Percentiles rank a stretch among this genome's conserved stretches.
Evolutionary conservation across 2,329 filamentous ascomycete genomes (phyloP).

Genomic region (Trichophyton rubrum): DNA sequence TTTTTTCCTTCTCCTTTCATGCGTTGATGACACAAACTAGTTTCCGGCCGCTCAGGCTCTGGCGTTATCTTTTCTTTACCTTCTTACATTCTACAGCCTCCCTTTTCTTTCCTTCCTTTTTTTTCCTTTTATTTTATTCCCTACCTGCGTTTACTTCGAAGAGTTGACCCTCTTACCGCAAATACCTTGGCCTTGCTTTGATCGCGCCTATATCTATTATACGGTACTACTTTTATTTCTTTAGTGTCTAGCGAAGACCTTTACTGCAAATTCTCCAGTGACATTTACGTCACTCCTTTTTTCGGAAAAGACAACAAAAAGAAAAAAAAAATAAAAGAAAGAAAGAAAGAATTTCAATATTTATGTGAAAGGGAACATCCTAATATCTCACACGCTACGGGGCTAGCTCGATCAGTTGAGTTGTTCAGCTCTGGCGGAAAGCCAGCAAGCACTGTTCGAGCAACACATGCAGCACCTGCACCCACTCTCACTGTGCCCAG

Average conservation of each 20-base stretch:
- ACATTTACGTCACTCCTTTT: no score
- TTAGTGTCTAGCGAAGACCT: neutral
- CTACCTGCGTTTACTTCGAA: neutral
- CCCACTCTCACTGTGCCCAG: no score
- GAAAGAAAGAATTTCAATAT: no score
- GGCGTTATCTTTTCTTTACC: neutral
- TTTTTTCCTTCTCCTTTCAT: neutral
- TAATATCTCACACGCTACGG: no score
- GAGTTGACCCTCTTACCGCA: neutral
- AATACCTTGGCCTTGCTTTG: neutral
- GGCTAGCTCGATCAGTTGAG: no score
- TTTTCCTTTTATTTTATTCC: neutral
- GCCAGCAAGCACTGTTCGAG: no score
- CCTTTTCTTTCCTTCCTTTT: neutral
- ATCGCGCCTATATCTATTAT: neutral
- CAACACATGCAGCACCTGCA: no score
- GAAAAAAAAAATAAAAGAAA: no score
- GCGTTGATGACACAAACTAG: slow-evolving; percentile 2
- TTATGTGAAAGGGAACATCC: no score
- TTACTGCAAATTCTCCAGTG: neutral
- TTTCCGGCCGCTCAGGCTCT: neutral
- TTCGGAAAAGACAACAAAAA: no score
- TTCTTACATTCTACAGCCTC: neutral
- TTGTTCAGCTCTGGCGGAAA: no score
- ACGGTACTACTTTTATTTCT: neutral